Percentiles rank a stretch among this genome's conserved stretches.
Evolutionary conservation across 148 eudicot genomes (phyloP).

Genomic region (Vaccinium vitisidaea): DNA sequence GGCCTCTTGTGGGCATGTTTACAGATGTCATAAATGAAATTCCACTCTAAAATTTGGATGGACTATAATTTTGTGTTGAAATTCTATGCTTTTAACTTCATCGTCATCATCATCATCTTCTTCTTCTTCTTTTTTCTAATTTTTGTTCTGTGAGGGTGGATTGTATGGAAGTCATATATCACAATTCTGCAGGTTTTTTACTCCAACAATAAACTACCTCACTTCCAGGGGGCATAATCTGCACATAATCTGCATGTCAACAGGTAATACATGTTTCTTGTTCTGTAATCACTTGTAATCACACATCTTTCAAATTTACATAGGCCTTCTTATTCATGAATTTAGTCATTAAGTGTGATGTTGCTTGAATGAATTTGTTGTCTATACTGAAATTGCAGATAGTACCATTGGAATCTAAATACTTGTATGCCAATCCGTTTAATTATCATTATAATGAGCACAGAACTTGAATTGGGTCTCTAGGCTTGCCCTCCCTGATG

Average conservation of each 20-base stretch:
- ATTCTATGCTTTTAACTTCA: not conserved
- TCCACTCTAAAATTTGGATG: not conserved
- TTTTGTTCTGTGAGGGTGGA: not conserved
- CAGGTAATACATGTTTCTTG: constrained; percentile 42
- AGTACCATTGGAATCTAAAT: not conserved
- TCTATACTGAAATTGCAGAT: not conserved
- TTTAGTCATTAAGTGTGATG: no score
- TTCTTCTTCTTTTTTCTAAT: not conserved
- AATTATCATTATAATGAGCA: no score
- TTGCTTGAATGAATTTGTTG: not conserved
- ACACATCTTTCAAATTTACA: not conserved
- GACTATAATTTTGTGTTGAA: not conserved
- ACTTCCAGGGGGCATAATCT: constrained; percentile 69
- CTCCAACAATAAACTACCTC: constrained; percentile 81
- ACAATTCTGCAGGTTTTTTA: constrained; percentile 67
- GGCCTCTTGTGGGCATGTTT: not conserved
- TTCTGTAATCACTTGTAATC: not conserved
- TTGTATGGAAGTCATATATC: not conserved
- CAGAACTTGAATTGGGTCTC: no score
- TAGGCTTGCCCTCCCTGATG: no score
- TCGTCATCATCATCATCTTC: no score
- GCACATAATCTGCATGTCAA: constrained; percentile 80
- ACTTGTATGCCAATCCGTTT: not conserved
- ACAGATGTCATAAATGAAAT: not conserved
- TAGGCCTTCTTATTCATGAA: not conserved